Evolutionary conservation across 202 grass and related monocot species (phyloP).

Genomic region (Panicum hallii): DNA sequence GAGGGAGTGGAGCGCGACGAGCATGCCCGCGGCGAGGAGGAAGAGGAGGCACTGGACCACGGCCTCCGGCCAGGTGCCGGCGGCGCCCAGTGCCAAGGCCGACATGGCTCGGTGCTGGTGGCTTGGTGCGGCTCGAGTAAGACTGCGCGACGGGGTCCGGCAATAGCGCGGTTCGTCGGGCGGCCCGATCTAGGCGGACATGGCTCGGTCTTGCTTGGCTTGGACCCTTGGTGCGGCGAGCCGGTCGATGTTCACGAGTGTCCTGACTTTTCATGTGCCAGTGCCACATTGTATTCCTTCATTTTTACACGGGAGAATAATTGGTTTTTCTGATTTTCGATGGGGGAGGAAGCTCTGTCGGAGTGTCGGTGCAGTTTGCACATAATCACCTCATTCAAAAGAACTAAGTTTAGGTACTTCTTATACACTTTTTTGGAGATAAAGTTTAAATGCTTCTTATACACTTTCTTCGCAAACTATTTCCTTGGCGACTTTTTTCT

Average conservation of each 20-base stretch:
- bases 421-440: no score
- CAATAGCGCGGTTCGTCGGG: background rate
- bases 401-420: no score
- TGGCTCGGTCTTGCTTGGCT: background rate
- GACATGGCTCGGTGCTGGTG: constrained; percentile 31
- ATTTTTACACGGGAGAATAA: background rate
- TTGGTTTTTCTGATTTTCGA: background rate
- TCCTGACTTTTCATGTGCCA: no score
- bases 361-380: no score
- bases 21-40: constrained; percentile 58
- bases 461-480: no score
- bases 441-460: no score
- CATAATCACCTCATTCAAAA: no score
- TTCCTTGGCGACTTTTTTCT: no score
- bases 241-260: background rate
- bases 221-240: background rate
- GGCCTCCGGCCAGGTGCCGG: constrained; percentile 60
- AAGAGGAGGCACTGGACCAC: constrained; percentile 67
- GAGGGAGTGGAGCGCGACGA: constrained; percentile 73
- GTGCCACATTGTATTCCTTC: background rate
- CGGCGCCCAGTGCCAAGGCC: constrained; percentile 31
- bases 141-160: background rate
- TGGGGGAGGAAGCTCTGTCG: no score
- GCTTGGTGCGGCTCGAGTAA: background rate
- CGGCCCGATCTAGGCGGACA: background rate